Evolutionary conservation across 805 yeast genomes (phyloP), one percentile per base, ranked within the genome.

Genomic region (Lipomyces japonicus): DNA sequence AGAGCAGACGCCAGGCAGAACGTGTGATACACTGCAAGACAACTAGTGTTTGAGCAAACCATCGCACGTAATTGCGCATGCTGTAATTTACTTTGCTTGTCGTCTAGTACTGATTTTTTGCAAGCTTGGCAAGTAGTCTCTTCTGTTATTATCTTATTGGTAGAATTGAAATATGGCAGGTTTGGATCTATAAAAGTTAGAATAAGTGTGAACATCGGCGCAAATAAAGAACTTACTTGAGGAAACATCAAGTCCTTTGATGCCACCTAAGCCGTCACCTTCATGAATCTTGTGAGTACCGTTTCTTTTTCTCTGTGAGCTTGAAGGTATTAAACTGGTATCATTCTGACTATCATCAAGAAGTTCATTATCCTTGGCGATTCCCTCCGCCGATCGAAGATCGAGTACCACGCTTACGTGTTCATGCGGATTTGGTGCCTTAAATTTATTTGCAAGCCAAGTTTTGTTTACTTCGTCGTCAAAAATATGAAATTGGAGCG

Each of bases 381-480:
- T 21, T 2, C 47, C 47, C 28, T 34, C 45, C 3, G 43, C 38
- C 16, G 6, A 16, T 22, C 57, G 39, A 6, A 50, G 3, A 32
- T 53, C 55, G 9, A 54, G 42, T 12, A 25, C 10, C 22, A 51
- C 43, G 7, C 19, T 26, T 16, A 46, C 35, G 36, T 56, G 56
- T 7, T 18, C 31, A n/a, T 51, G 51, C 4, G 39, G 42, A 3
- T 44, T 48, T 4, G 55, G 38, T 6, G 65, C 31, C 25, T 48
- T 43, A 49, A 54, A 62, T 39, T 54, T 59, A 43, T 65, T 66
- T 34, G 40, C 42, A 2, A 41, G 46, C 71, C 70, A 67, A 2
- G 44, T 51, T 2, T 40, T 26, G 5, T 46, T 19, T 6, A 58
- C 68, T 2, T 42, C 36, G n/a, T 43, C 32, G 21, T 65, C 64